Evolutionary conservation across 345 rosid species (phyloP).

Genomic region (Kernera saxatilis): DNA sequence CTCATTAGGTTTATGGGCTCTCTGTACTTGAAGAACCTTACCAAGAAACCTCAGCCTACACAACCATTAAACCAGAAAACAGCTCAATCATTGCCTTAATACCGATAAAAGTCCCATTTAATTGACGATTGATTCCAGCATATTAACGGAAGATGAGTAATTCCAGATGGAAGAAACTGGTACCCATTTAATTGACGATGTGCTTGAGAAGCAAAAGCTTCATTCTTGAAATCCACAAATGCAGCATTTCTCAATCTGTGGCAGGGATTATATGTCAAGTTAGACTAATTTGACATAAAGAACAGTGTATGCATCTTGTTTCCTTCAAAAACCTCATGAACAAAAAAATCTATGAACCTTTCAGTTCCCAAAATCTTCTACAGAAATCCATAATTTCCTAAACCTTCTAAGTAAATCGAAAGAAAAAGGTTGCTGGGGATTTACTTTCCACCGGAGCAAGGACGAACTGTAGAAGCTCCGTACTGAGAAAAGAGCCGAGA

Average conservation of each 20-base stretch:
- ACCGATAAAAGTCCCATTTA: neutral
- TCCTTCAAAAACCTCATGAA: neutral
- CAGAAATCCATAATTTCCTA: neutral
- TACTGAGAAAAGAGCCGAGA: conserved; percentile 74
- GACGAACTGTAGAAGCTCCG: conserved; percentile 77
- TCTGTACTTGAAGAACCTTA: conserved; percentile 73
- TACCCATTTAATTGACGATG: conserved; percentile 83
- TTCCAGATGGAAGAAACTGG: neutral
- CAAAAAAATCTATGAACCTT: neutral
- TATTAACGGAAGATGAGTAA: neutral
- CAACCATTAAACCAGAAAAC: conserved; percentile 20
- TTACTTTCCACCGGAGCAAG: conserved; percentile 69
- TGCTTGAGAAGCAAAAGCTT: conserved; percentile 73
- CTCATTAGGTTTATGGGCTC: conserved; percentile 52
- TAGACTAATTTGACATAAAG: neutral
- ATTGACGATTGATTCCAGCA: neutral
- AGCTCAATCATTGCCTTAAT: conserved; percentile 1
- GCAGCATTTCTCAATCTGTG: conserved; percentile 79
- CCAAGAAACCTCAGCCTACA: conserved; percentile 88
- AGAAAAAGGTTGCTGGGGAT: neutral
- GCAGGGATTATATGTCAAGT: neutral
- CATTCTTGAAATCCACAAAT: conserved; percentile 80
- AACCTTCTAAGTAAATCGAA: neutral
- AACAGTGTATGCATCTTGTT: neutral
- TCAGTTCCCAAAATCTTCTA: neutral